Percentiles rank a stretch among this genome's conserved stretches.
These are phyloP conservation scores for Suillus brevipes DNA, from an alignment of 768 basidiomycete species.

Conservation along the genomic window DNA sequence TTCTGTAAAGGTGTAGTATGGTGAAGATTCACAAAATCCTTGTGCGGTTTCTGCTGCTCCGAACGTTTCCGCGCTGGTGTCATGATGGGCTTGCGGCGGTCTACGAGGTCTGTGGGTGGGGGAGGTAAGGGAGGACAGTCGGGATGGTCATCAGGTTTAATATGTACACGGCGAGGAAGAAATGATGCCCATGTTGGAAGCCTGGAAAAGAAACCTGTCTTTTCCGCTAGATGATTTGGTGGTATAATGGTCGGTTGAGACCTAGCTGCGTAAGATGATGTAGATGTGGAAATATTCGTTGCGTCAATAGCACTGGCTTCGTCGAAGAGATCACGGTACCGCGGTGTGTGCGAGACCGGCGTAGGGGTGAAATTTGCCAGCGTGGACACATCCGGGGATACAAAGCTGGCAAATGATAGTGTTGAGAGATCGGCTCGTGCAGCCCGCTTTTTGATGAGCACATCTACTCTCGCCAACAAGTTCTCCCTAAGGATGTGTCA, in stretches of 20 bases:
- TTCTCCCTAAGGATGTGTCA: slow-evolving; percentile 16
- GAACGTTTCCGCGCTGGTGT: slow-evolving; percentile 58
- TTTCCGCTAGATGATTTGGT: slow-evolving; percentile 43
- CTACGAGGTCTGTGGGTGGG: slow-evolving; percentile 36
- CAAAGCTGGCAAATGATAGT: neutral
- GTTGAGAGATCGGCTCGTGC: slow-evolving; percentile 12
- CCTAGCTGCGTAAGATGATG: slow-evolving; percentile 10
- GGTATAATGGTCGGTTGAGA: slow-evolving; percentile 18
- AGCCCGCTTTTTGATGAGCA: slow-evolving; percentile 29
- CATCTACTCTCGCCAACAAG: slow-evolving; percentile 32
- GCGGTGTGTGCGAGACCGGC: slow-evolving; percentile 43
- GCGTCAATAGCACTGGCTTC: slow-evolving; percentile 27
- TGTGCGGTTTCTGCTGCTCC: slow-evolving; percentile 51
- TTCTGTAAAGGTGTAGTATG: slow-evolving; percentile 43
- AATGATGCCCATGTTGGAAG: slow-evolving; percentile 47
- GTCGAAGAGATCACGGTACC: slow-evolving; percentile 52
- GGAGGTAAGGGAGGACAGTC: slow-evolving; percentile 42
- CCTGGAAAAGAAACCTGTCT: slow-evolving; percentile 62
- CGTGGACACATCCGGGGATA: slow-evolving; percentile 1
- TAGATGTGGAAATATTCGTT: slow-evolving; percentile 18
- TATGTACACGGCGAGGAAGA: slow-evolving; percentile 5
- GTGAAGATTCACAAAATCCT: slow-evolving; percentile 64
- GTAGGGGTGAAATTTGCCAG: neutral
- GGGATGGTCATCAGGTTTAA: slow-evolving; percentile 46
- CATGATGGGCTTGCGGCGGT: slow-evolving; percentile 50